Evolutionary conservation across 2,329 filamentous ascomycete species (phyloP), one percentile per base, ranked within the genome.

Genomic region (Amesomyces nigricolor): DNA sequence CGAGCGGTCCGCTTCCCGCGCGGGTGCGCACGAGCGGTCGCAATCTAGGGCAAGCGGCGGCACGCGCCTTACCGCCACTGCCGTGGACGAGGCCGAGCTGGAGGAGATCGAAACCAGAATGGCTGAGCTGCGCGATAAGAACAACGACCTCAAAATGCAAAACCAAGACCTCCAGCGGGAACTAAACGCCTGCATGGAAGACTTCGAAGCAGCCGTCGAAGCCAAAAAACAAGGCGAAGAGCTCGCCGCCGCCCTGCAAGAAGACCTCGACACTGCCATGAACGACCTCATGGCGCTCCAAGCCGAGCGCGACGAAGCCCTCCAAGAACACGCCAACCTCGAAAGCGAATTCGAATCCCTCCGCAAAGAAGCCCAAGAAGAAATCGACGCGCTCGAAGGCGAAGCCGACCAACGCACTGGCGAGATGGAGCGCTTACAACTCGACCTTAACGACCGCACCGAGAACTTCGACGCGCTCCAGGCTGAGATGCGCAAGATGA

Each of bases 401-500:
- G 87, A 95, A 58, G 78, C 86, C 4, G 88, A 91, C 53, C 80
- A 87, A 65, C 86, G 87, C 58, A 81, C 82, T 44, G 80, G 84
- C 5, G 88, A 92, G 62, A 82, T 86, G 42, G 79, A 87, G 61
- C 81, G 83, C 13, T 72, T 94, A 26, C 81, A 87, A 55, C 77
- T 81, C 13, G 89, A 94, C 40, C 73, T 96, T 13, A 81, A 83
- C 58, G 87, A 89, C 60, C 83, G 87, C 51, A 85, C 85, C 11
- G 91, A 97, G 66, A 95, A 94, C 67, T 92, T 96, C 70, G 85
- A 87, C 61, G 88, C 89, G n/a, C 74, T 99, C 51, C 92, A 97
- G 67, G 85, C 87, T 57, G 94, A 97, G 75, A 94, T 99, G 86
- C 88, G 91, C 60, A 87, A 86, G 63, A 87, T 96, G 71, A 95